These are phyloP conservation scores for Pisolithus tinctorius DNA, from an alignment of 768 basidiomycete genomes.

Conservation along the genomic window DNA sequence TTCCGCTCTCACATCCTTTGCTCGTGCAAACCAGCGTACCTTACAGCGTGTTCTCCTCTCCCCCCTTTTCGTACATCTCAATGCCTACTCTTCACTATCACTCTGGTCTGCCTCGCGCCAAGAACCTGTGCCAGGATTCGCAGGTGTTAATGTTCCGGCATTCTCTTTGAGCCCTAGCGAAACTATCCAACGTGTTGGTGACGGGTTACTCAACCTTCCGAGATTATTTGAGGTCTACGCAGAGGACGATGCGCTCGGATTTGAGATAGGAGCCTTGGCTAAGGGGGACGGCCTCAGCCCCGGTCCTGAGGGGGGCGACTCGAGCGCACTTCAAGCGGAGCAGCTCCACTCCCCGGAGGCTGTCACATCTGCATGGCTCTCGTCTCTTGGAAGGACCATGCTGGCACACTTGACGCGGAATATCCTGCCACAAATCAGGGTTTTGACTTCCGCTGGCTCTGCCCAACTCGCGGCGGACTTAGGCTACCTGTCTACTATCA, in stretches of 20 bases:
- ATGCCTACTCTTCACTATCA: conserved; percentile 58
- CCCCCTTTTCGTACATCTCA: conserved; percentile 70
- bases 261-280: conserved; percentile 79
- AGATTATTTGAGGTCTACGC: conserved; percentile 92
- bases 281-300: conserved; percentile 46
- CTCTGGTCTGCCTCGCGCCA: conserved; percentile 53
- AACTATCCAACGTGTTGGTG: conserved; percentile 80
- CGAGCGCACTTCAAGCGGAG: conserved; percentile 21
- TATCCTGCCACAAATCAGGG: conserved; percentile 66
- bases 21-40: conserved; percentile 66
- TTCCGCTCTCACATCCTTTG: conserved; percentile 53
- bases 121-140: conserved; percentile 23
- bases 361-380: conserved; percentile 87
- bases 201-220: conserved; percentile 91
- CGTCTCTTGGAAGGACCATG: conserved; percentile 79
- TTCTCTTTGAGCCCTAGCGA: conserved; percentile 93
- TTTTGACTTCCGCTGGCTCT: conserved; percentile 59
- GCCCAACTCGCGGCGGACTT: conserved; percentile 84
- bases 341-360: conserved; percentile 54
- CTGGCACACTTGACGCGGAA: conserved; percentile 63
- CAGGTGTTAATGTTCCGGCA: conserved; percentile 60
- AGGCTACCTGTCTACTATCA: conserved; percentile 86
- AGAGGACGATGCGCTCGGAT: conserved; percentile 83
- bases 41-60: conserved; percentile 81
- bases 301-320: background rate